These are phyloP conservation scores for Ustilago sp. DNA, from an alignment of 1,284 basidiomycete species.

Conservation along the genomic window DNA sequence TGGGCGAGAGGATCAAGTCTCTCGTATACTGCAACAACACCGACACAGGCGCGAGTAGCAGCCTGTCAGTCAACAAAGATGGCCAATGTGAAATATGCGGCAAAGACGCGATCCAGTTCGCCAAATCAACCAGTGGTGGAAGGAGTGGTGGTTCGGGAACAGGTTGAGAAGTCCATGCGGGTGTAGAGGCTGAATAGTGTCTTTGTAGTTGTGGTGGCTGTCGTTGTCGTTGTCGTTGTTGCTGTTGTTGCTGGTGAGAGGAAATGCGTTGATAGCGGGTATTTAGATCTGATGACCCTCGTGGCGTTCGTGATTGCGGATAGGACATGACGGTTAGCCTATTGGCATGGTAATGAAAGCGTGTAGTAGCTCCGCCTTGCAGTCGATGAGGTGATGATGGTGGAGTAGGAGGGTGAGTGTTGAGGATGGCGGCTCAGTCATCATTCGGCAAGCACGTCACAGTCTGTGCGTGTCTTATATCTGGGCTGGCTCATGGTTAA, in stretches of 20 bases:
- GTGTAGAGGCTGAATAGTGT: constrained; percentile 23
- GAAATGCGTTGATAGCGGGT: constrained; percentile 40
- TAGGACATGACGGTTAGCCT: constrained; percentile 24
- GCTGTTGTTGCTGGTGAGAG: constrained; percentile 37
- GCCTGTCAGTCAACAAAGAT: constrained; percentile 32
- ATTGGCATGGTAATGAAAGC: background rate
- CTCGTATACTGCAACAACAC: constrained; percentile 33
- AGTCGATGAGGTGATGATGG: background rate
- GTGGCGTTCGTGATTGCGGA: constrained; percentile 11
- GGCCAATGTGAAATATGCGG: constrained; percentile 58
- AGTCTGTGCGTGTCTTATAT: constrained; percentile 7
- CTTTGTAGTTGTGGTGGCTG: constrained; percentile 21
- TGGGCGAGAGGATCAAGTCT: constrained; percentile 59
- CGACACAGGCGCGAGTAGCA: constrained; percentile 49
- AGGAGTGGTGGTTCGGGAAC: constrained; percentile 46
- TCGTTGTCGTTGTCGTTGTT: constrained; percentile 18
- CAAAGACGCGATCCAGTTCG: constrained; percentile 48
- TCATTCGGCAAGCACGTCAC: no score
- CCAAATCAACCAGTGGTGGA: constrained; percentile 38
- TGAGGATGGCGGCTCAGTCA: background rate
- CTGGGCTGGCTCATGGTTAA: background rate
- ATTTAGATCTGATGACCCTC: constrained; percentile 35
- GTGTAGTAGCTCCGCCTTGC: background rate
- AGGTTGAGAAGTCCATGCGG: constrained; percentile 43
- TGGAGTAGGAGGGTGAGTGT: background rate